These are phyloP conservation scores for Geranium brycei DNA, from an alignment of 345 rosid species.

Conservation along the genomic window DNA sequence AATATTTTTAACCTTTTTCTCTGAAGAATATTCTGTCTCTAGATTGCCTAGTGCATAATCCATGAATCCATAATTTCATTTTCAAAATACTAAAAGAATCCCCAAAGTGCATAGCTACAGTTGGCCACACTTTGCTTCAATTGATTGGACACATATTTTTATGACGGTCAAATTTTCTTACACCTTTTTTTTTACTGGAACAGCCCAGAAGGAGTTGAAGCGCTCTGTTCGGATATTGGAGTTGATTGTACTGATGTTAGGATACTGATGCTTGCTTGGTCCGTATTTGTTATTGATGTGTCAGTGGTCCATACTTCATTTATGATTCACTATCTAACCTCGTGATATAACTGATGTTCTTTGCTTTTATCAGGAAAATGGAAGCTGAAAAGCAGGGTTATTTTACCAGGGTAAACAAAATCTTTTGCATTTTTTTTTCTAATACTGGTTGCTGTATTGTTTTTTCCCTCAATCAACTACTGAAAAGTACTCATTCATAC, in stretches of 20 bases:
- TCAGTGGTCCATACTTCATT: neutral
- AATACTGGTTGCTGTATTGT: neutral
- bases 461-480: neutral
- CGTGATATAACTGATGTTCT: slow-evolving; percentile 2
- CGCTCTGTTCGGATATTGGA: slow-evolving; percentile 33
- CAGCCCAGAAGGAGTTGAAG: slow-evolving; percentile 48
- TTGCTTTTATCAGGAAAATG: slow-evolving; percentile 29
- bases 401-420: slow-evolving; percentile 26
- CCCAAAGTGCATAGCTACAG: neutral
- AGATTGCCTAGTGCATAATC: too few relatives aligned
- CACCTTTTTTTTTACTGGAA: slow-evolving; percentile 14
- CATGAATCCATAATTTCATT: too few relatives aligned
- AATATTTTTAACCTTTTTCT: neutral
- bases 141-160: neutral
- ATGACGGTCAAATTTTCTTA: neutral
- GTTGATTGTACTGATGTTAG: slow-evolving; percentile 36
- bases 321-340: slow-evolving; percentile 1
- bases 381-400: slow-evolving; percentile 41
- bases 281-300: slow-evolving; percentile 2
- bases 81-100: neutral
- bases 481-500: neutral
- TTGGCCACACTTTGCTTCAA: neutral
- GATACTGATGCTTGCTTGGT: slow-evolving; percentile 50
- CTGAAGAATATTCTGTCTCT: neutral
- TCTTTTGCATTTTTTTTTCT: neutral